Conservation (phyloP, 164 flowering plant species). For the Vitis labrusca region DNA sequence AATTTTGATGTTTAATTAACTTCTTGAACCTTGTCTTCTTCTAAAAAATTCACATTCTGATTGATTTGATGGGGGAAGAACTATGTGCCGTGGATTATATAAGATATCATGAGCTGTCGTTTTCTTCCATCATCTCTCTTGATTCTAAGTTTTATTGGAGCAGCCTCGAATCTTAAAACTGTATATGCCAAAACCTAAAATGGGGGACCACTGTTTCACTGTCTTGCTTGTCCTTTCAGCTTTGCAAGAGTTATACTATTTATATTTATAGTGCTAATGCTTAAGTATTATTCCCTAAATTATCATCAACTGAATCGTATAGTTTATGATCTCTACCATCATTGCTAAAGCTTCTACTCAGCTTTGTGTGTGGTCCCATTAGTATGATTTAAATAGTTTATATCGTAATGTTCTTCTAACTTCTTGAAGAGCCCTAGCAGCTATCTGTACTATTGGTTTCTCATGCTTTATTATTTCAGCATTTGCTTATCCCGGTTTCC, state of each 20-base stretch:
- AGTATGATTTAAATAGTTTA: not conserved
- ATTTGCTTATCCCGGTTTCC: not conserved
- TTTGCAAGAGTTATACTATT: not conserved
- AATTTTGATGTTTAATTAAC: slow-evolving; percentile 1
- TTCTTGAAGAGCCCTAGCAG: not conserved
- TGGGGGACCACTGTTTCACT: slow-evolving; percentile 8
- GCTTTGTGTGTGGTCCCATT: slow-evolving; percentile 18
- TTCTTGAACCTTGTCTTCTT: slow-evolving; percentile 4
- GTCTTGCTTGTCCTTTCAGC: not conserved
- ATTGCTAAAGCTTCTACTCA: not conserved
- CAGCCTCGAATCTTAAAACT: not conserved
- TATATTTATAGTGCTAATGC: slow-evolving; percentile 3
- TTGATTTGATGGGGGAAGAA: not conserved
- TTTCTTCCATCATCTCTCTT: slow-evolving; percentile 2
- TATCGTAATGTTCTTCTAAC: slow-evolving; percentile 1
- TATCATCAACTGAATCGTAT: not conserved
- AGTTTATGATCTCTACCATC: not conserved
- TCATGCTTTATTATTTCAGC: slow-evolving; percentile 1
- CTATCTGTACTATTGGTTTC: not conserved
- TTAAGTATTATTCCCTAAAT: not conserved
- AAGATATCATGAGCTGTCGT: not conserved
- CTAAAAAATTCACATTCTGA: not conserved
- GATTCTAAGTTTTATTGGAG: not conserved
- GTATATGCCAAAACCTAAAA: not conserved
- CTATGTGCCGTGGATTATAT: not conserved